These are phyloP conservation scores for Peronospora farinosa DNA, from an alignment of 352 stramenopile species.

Conservation along the genomic window DNA sequence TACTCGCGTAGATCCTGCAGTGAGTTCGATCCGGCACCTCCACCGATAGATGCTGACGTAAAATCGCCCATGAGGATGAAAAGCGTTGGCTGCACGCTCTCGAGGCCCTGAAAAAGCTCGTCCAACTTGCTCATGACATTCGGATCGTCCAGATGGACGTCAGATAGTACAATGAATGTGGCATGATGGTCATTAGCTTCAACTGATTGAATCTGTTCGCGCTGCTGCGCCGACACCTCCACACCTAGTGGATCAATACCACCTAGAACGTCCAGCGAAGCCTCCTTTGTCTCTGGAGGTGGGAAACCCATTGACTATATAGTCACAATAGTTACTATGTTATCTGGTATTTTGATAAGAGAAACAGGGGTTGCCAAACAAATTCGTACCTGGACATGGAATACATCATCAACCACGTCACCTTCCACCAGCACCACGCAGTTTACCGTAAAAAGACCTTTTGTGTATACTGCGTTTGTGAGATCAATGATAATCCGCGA, in stretches of 20 bases:
- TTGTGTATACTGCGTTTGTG: slow-evolving; percentile 67
- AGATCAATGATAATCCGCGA: slow-evolving; percentile 78
- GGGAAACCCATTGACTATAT: slow-evolving; percentile 87
- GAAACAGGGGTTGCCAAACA: background rate
- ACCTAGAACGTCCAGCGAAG: slow-evolving; percentile 68
- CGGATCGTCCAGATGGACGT: slow-evolving; percentile 91
- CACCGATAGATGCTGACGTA: slow-evolving; percentile 70
- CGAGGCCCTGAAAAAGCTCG: slow-evolving; percentile 84
- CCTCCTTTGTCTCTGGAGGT: slow-evolving; percentile 75
- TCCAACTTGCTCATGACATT: slow-evolving; percentile 87
- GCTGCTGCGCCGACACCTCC: slow-evolving; percentile 72
- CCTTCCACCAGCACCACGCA: slow-evolving; percentile 91
- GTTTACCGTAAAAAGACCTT: slow-evolving; percentile 89
- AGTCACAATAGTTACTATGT: background rate
- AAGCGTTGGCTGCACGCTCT: slow-evolving; percentile 65
- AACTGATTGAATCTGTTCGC: slow-evolving; percentile 69
- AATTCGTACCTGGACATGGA: slow-evolving; percentile 76
- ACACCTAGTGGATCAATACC: slow-evolving; percentile 78
- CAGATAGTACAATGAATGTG: slow-evolving; percentile 91
- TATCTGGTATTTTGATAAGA: background rate
- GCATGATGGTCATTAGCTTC: slow-evolving; percentile 79
- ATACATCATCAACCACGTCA: slow-evolving; percentile 88
- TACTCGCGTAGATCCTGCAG: slow-evolving; percentile 81
- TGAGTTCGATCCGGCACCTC: slow-evolving; percentile 54
- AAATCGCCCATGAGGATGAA: slow-evolving; percentile 95